These are phyloP conservation scores for Trichoderma hamatum DNA, from an alignment of 2,329 filamentous ascomycete genomes.

Conservation along the genomic window DNA sequence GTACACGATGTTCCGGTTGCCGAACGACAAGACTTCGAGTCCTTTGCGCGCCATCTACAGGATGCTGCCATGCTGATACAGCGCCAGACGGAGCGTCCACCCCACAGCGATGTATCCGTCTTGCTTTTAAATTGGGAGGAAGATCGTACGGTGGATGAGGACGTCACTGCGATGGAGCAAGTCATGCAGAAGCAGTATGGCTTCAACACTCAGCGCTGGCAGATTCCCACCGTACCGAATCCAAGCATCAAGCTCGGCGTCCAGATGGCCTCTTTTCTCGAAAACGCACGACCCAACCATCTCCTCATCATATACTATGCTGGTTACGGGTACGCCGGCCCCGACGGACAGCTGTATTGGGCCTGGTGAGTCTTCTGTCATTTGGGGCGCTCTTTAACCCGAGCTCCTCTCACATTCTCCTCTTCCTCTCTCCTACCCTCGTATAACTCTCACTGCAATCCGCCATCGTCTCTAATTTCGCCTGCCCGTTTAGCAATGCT, in stretches of 20 bases:
- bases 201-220: slow-evolving; percentile 63
- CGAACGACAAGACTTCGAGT: slow-evolving; percentile 66
- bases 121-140: slow-evolving; percentile 66
- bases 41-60: slow-evolving; percentile 67
- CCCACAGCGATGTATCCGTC: slow-evolving; percentile 62
- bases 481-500: slow-evolving; percentile 50
- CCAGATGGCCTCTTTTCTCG: slow-evolving; percentile 62
- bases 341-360: slow-evolving; percentile 67
- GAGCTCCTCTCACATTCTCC: slow-evolving; percentile 18
- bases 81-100: slow-evolving; percentile 61
- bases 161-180: slow-evolving; percentile 58
- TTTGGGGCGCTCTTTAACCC: slow-evolving; percentile 18
- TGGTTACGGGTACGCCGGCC: slow-evolving; percentile 61
- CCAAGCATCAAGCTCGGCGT: slow-evolving; percentile 64
- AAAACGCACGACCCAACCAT: slow-evolving; percentile 60
- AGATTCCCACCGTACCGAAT: slow-evolving; percentile 62
- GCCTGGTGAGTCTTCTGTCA: slow-evolving; percentile 57
- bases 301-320: slow-evolving; percentile 68
- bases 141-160: slow-evolving; percentile 56
- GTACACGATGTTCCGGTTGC: slow-evolving; percentile 46
- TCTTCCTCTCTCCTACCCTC: slow-evolving; percentile 35
- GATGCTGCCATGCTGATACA: slow-evolving; percentile 70
- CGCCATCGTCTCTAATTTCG: slow-evolving; percentile 7
- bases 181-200: slow-evolving; percentile 63
- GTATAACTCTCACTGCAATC: slow-evolving; percentile 35